phyloP scores from a whole-genome alignment of 2,329 filamentous ascomycete species.

The Ophiostoma ulmi region DNA sequence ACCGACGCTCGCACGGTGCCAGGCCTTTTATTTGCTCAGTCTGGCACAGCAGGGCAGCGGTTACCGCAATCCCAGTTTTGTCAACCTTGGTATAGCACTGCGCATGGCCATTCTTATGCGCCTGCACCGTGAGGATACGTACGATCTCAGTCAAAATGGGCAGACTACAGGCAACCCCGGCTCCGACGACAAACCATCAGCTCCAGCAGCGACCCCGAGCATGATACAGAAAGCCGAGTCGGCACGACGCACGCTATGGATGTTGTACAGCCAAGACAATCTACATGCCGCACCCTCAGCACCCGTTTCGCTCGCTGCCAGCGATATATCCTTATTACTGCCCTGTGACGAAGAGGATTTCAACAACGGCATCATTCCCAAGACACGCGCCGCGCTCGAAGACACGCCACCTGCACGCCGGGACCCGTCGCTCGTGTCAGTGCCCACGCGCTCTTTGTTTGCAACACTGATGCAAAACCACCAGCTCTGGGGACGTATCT shows the following conservation, averaged over 20 bases:
- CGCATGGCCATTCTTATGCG: conserved; percentile 53
- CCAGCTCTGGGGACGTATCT: conserved; percentile 50
- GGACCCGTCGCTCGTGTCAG: conserved; percentile 41
- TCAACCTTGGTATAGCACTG: conserved; percentile 53
- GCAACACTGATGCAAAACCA: conserved; percentile 53
- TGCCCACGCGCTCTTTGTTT: conserved; percentile 48
- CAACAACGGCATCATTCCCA: conserved; percentile 43
- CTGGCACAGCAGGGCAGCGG: conserved; percentile 56
- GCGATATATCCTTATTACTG: conserved; percentile 51
- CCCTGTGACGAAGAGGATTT: conserved; percentile 52
- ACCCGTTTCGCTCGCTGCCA: conserved; percentile 47
- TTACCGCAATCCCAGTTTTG: conserved; percentile 49
- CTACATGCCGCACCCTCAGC: conserved; percentile 50
- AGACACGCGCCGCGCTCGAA: conserved; percentile 48
- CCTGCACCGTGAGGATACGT: conserved; percentile 53
- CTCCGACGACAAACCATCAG: background rate
- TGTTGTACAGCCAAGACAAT: conserved; percentile 55
- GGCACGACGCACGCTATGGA: conserved; percentile 56
- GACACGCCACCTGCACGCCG: conserved; percentile 48
- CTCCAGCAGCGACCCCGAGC: background rate
- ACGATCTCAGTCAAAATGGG: conserved; percentile 41
- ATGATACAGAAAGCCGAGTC: conserved; percentile 48
- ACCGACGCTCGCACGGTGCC: conserved; percentile 49
- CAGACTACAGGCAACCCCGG: conserved; percentile 23
- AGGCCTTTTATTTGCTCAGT: conserved; percentile 55